Evolutionary conservation across 768 basidiomycete genomes (phyloP).

Genomic region (Myochromella boudieri): DNA sequence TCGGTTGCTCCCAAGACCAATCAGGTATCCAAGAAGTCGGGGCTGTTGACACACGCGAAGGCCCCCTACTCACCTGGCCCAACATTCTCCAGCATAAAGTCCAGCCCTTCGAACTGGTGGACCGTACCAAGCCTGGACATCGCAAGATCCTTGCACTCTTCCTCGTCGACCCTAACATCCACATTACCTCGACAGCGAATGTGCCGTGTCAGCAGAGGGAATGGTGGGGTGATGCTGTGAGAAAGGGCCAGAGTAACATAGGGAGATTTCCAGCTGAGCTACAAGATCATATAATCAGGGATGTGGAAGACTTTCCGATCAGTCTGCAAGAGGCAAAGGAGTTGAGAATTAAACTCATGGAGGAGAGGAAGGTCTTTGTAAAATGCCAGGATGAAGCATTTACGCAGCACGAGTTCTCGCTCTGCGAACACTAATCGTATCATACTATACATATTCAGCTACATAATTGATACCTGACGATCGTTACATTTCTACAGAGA

Average conservation of each 20-base stretch:
- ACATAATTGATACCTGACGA: too few species aligned
- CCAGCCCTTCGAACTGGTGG: conserved; percentile 10
- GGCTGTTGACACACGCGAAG: conserved; percentile 12
- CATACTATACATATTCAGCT: too few species aligned
- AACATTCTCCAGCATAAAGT: conserved; percentile 17
- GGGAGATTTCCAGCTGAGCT: conserved; percentile 23
- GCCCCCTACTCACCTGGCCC: conserved; percentile 16
- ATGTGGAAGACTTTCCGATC: conserved; percentile 23
- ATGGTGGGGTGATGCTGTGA: conserved; percentile 21
- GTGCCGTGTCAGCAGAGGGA: conserved; percentile 26
- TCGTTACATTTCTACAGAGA: too few species aligned
- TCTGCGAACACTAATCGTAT: conserved; percentile 25
- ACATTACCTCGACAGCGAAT: conserved; percentile 24
- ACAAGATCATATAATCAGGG: conserved; percentile 15
- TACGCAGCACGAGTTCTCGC: conserved; percentile 9
- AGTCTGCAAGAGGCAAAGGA: conserved; percentile 22
- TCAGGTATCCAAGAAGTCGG: conserved; percentile 9
- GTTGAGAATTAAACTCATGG: conserved; percentile 23
- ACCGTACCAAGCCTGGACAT: conserved; percentile 13
- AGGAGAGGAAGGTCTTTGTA: conserved; percentile 23
- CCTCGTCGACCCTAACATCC: conserved; percentile 21
- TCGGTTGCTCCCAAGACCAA: conserved; percentile 1
- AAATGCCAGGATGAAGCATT: conserved; percentile 7
- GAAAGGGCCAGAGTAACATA: conserved; percentile 3
- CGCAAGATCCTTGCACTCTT: conserved; percentile 18